These are phyloP conservation scores for Coemansia sp. DNA, from an alignment of 192 early-diverging fungal species.

Conservation along the genomic window DNA sequence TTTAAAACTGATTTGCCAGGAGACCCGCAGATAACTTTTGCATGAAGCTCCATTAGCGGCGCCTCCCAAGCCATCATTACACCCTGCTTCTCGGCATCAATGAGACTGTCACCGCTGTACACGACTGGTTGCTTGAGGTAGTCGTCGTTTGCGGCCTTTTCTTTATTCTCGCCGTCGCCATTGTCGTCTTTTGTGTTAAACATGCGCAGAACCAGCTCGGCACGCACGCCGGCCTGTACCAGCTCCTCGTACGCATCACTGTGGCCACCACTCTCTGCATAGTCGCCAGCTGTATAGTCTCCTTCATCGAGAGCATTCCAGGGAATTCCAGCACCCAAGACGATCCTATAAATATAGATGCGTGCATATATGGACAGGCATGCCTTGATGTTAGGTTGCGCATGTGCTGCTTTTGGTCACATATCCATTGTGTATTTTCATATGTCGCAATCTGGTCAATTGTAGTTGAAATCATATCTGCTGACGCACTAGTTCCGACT, in stretches of 20 bases:
- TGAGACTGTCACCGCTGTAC: slow-evolving; percentile 75
- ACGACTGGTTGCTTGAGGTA: slow-evolving; percentile 76
- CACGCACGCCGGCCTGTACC: slow-evolving; percentile 80
- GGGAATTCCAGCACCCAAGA: slow-evolving; percentile 65
- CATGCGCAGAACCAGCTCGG: slow-evolving; percentile 74
- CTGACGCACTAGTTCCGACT: slow-evolving; percentile 7
- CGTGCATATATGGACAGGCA: not conserved
- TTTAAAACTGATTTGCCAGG: slow-evolving; percentile 35
- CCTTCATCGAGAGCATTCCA: slow-evolving; percentile 82
- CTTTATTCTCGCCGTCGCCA: slow-evolving; percentile 30
- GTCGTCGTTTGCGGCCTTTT: slow-evolving; percentile 65
- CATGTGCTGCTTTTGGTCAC: too few relatives aligned
- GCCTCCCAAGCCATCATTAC: slow-evolving; percentile 99
- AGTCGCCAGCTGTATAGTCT: slow-evolving; percentile 79
- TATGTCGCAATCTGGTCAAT: too few relatives aligned
- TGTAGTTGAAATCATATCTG: too few relatives aligned
- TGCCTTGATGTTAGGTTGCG: too few relatives aligned
- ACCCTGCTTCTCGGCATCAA: slow-evolving; percentile 85
- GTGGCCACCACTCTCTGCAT: slow-evolving; percentile 69
- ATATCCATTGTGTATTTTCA: too few relatives aligned
- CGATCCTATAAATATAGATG: slow-evolving; percentile 22
- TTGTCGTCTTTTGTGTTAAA: slow-evolving; percentile 41
- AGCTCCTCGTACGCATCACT: slow-evolving; percentile 69
- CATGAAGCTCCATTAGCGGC: slow-evolving; percentile 87
- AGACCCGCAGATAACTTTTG: slow-evolving; percentile 67